Evolutionary conservation across 1,139 yeast species (phyloP).

Genomic region (Pichia sp.): DNA sequence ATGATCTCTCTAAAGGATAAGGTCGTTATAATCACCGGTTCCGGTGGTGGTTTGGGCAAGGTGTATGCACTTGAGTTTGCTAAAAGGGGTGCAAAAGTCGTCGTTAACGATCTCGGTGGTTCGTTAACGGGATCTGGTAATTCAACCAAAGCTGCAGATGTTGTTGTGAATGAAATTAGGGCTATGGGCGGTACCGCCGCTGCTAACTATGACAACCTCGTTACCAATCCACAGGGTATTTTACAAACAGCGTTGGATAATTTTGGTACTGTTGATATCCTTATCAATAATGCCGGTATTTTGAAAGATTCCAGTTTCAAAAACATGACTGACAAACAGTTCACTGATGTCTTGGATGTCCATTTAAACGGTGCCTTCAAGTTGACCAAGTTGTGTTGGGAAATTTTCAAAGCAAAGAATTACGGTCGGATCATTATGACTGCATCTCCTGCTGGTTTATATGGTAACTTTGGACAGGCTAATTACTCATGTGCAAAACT

Average conservation of each 20-base stretch:
- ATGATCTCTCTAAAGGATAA: slow-evolving; percentile 48
- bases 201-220: slow-evolving; percentile 91
- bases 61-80: slow-evolving; percentile 88
- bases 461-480: slow-evolving; percentile 96
- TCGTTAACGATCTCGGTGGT: slow-evolving; percentile 94
- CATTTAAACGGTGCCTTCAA: slow-evolving; percentile 89
- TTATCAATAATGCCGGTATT: slow-evolving; percentile 95
- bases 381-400: slow-evolving; percentile 93
- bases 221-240: slow-evolving; percentile 79
- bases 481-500: slow-evolving; percentile 95
- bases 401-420: slow-evolving; percentile 76
- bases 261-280: slow-evolving; percentile 86
- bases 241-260: slow-evolving; percentile 82
- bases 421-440: slow-evolving; percentile 91
- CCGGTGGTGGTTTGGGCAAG: slow-evolving; percentile 96
- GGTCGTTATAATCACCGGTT: slow-evolving; percentile 93
- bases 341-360: slow-evolving; percentile 77
- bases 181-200: slow-evolving; percentile 82
- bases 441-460: slow-evolving; percentile 94
- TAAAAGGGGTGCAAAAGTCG: slow-evolving; percentile 85
- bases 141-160: slow-evolving; percentile 74
- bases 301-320: slow-evolving; percentile 74
- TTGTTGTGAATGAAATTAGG: slow-evolving; percentile 82
- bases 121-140: slow-evolving; percentile 66
- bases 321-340: slow-evolving; percentile 82